phyloP scores from a whole-genome alignment of 345 rosid species.

The Populus euphratica region DNA sequence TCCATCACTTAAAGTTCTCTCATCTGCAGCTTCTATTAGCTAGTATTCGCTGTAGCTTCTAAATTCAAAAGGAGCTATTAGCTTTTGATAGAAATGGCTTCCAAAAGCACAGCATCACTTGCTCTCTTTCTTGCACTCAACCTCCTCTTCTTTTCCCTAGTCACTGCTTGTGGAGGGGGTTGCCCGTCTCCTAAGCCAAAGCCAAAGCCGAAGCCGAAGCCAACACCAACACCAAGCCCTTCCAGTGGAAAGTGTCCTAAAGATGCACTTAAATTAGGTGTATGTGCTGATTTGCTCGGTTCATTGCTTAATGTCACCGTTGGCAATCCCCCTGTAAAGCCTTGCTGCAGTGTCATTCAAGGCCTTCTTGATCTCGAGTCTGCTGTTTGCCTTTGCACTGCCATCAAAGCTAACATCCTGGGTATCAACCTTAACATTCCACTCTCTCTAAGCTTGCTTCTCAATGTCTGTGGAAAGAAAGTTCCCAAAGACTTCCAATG shows the following conservation, averaged over 20 bases:
- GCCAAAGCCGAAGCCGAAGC: conserved; percentile 23
- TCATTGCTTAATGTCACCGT: conserved; percentile 46
- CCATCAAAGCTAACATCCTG: conserved; percentile 46
- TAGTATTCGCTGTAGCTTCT: background rate
- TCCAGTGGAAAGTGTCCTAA: conserved; percentile 37
- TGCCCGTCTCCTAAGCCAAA: conserved; percentile 49
- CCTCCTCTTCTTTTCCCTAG: conserved; percentile 46
- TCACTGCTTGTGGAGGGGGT: conserved; percentile 34
- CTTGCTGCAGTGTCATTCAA: conserved; percentile 46
- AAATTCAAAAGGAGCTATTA: background rate
- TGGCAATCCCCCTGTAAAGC: conserved; percentile 45
- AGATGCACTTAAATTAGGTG: conserved; percentile 51
- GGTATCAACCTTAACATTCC: conserved; percentile 54
- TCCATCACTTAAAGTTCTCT: conserved; percentile 9
- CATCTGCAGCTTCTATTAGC: conserved; percentile 8
- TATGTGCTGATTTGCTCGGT: conserved; percentile 46
- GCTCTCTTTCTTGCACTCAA: conserved; percentile 51
- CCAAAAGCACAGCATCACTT: conserved; percentile 37
- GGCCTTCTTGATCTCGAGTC: conserved; percentile 55
- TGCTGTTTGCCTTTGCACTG: conserved; percentile 56
- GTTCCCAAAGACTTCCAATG: conserved; percentile 46
- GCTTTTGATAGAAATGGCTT: conserved; percentile 36
- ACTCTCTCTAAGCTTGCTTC: conserved; percentile 45
- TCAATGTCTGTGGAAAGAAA: conserved; percentile 43
- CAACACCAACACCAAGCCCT: conserved; percentile 27